Percentiles rank a stretch among this genome's conserved stretches.
Conservation (phyloP, 2,329 filamentous ascomycete species). For the Saccharata proteae region DNA sequence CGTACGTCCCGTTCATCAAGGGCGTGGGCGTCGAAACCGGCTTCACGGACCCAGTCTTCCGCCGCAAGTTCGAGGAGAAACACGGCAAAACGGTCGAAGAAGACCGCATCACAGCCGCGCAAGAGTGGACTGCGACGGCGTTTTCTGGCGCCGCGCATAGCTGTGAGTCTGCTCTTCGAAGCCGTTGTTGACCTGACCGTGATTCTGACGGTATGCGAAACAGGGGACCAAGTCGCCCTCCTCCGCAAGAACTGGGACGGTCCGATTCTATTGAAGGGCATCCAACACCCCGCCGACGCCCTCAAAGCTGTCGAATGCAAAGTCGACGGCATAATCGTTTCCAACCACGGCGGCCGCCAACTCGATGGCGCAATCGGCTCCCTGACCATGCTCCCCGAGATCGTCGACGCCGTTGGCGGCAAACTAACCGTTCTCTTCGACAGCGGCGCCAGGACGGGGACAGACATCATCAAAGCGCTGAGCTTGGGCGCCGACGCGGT, state of each 20-base stretch:
- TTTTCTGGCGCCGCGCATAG: constrained; percentile 36
- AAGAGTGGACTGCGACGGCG: constrained; percentile 15
- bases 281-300: constrained; percentile 39
- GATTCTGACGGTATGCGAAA: no score
- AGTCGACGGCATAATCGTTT: constrained; percentile 39
- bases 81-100: constrained; percentile 26
- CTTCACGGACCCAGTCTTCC: constrained; percentile 56
- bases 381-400: constrained; percentile 44
- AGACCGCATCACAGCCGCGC: constrained; percentile 22
- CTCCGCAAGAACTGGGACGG: constrained; percentile 50
- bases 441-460: constrained; percentile 37
- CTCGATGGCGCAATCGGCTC: constrained; percentile 39
- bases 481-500: constrained; percentile 46
- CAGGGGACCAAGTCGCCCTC: constrained; percentile 50
- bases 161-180: neutral
- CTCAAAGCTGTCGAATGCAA: constrained; percentile 31
- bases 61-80: constrained; percentile 41
- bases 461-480: constrained; percentile 40
- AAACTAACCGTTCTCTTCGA: constrained; percentile 35
- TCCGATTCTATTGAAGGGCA: constrained; percentile 51
- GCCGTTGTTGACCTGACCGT: neutral
- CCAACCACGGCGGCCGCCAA: constrained; percentile 43
- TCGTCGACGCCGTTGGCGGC: constrained; percentile 36
- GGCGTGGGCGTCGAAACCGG: constrained; percentile 46
- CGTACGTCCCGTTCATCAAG: constrained; percentile 21